Conservation (phyloP, 495 filamentous ascomycete genomes). For the Geoglossum glabrum region DNA sequence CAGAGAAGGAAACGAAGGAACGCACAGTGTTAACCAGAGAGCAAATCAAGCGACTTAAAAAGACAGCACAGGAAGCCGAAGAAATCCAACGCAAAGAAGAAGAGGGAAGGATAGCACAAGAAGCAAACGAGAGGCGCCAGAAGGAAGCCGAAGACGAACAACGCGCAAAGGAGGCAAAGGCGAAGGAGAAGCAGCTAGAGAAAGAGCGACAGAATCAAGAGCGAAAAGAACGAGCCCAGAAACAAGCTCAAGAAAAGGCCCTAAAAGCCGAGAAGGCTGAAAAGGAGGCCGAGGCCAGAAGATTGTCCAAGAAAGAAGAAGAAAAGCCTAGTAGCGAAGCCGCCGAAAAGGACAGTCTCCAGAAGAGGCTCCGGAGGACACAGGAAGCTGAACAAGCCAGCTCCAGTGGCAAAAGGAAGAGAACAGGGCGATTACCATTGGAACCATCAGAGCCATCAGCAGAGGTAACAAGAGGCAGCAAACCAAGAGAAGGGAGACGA, state of each 20-base stretch:
- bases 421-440: not conserved
- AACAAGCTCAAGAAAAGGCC: not conserved
- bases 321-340: not conserved
- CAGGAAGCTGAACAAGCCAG: not conserved
- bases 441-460: not conserved
- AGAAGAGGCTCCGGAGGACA: not conserved
- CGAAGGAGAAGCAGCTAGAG: constrained; percentile 33
- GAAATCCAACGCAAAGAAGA: not conserved
- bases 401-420: not conserved
- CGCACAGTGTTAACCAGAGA: not conserved
- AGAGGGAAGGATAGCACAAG: not conserved
- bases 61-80: not conserved
- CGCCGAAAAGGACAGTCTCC: not conserved
- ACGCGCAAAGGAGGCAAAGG: not conserved
- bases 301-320: not conserved
- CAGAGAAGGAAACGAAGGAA: not conserved
- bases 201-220: constrained; percentile 7
- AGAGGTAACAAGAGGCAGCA: not conserved
- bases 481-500: not conserved
- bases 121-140: not conserved
- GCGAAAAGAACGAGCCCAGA: not conserved
- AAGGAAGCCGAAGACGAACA: not conserved
- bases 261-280: not conserved
- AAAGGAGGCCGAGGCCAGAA: not conserved
- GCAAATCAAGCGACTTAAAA: too few relatives aligned